A percentile compares a stretch with the other conserved stretches of the same genome.
These are phyloP conservation scores for Chlorella variabilis DNA, from an alignment of 163 green algal genomes.

Conservation along the genomic window DNA sequence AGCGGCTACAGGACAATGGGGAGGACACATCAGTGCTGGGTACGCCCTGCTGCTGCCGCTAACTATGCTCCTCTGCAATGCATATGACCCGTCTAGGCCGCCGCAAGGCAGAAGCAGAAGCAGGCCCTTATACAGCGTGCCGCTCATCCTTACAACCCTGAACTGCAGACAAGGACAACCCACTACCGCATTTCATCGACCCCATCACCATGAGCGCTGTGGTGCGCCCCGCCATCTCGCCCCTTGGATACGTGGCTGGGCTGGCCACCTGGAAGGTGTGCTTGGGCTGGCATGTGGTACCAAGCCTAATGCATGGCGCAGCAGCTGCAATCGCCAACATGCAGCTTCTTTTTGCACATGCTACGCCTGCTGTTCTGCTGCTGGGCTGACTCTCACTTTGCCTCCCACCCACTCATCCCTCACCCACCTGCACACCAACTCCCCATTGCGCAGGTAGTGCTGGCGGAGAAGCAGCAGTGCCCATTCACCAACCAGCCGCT, in stretches of 20 bases:
- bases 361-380: too few relatives aligned
- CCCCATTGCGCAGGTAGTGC: constrained; percentile 77
- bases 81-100: too few relatives aligned
- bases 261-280: constrained; percentile 81
- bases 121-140: too few relatives aligned
- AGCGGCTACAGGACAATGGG: constrained; percentile 62
- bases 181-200: constrained; percentile 81
- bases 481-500: constrained; percentile 88
- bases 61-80: too few relatives aligned
- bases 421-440: too few relatives aligned
- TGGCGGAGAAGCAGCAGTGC: constrained; percentile 75
- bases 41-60: background rate
- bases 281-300: background rate
- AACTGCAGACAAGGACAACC: constrained; percentile 68
- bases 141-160: background rate
- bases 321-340: too few relatives aligned
- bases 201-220: constrained; percentile 87
- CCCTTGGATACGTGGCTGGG: constrained; percentile 82
- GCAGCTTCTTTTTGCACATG: too few relatives aligned
- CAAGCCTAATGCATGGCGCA: background rate
- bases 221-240: constrained; percentile 83
- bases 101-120: too few relatives aligned
- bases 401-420: too few relatives aligned
- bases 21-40: constrained; percentile 38
- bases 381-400: too few relatives aligned